Percentiles rank a stretch among this genome's conserved stretches.
Conservation (phyloP, 1,139 yeast genomes). For the Scheffersomyces cryptocercus region DNA sequence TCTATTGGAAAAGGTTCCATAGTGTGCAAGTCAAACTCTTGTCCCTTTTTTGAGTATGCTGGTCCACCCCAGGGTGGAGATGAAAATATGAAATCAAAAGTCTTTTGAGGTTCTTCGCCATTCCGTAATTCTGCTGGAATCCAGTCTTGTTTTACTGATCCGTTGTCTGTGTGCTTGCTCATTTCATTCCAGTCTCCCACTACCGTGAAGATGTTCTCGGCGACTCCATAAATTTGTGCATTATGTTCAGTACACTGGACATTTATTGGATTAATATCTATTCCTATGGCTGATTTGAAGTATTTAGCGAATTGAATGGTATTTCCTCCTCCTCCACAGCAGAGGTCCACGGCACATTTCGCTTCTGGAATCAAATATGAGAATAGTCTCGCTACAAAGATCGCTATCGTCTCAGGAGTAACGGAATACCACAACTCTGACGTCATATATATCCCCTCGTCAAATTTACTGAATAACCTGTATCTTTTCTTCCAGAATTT, state of each 20-base stretch:
- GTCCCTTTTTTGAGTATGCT: conserved; percentile 41
- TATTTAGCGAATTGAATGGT: conserved; percentile 73
- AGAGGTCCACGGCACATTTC: conserved; percentile 60
- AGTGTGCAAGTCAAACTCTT: conserved; percentile 14
- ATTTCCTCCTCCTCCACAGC: conserved; percentile 97
- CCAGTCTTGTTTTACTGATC: conserved; percentile 24
- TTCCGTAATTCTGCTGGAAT: conserved; percentile 24
- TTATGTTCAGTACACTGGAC: conserved; percentile 70
- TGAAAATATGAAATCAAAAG: conserved; percentile 68
- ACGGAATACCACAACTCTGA: conserved; percentile 88
- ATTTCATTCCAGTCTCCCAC: conserved; percentile 60
- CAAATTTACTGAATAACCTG: conserved; percentile 57
- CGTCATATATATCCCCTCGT: conserved; percentile 72
- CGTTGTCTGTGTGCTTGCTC: conserved; percentile 22
- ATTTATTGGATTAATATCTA: conserved; percentile 66
- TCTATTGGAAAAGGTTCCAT: conserved; percentile 54
- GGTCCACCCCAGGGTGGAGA: conserved; percentile 99
- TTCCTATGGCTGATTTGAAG: conserved; percentile 61
- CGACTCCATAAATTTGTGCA: conserved; percentile 66
- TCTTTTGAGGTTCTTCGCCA: conserved; percentile 13
- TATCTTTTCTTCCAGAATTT: conserved; percentile 67
- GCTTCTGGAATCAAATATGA: conserved; percentile 44
- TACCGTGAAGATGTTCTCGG: conserved; percentile 46
- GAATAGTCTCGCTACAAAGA: conserved; percentile 60
- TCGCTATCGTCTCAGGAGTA: conserved; percentile 80